These are phyloP conservation scores for Elongisporangium anandrum DNA, from an alignment of 352 stramenopile species.

Conservation along the genomic window DNA sequence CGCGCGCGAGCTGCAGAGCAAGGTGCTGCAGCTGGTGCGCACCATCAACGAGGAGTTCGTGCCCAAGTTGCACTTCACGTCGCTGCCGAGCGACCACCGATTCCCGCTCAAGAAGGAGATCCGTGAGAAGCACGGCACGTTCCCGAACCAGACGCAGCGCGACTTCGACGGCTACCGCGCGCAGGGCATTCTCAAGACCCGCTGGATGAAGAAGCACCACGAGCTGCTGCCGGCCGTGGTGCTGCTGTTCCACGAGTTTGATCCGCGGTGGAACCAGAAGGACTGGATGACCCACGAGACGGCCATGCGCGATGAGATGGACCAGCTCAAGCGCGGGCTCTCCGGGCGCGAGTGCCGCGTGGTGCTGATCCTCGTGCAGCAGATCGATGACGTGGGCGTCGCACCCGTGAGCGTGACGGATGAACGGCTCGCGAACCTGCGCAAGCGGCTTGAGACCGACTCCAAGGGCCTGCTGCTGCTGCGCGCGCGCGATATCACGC, in stretches of 20 bases:
- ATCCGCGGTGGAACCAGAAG: conserved; percentile 61
- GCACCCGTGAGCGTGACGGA: conserved; percentile 64
- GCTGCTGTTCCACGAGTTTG: conserved; percentile 82
- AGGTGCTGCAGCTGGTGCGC: conserved; percentile 62
- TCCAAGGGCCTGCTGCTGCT: conserved; percentile 73
- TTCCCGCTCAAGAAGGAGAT: conserved; percentile 84
- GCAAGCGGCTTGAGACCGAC: conserved; percentile 66
- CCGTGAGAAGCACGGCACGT: conserved; percentile 80
- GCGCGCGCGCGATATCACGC: conserved; percentile 54
- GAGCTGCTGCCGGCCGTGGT: conserved; percentile 74
- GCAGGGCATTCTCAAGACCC: conserved; percentile 70
- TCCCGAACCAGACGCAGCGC: conserved; percentile 79
- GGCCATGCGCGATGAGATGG: conserved; percentile 66
- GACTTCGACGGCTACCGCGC: conserved; percentile 73
- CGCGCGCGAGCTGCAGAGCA: conserved; percentile 66
- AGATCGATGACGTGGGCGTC: conserved; percentile 63
- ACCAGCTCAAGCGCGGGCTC: conserved; percentile 61
- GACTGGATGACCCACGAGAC: conserved; percentile 74
- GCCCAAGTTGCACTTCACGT: conserved; percentile 70
- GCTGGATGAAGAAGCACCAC: conserved; percentile 87
- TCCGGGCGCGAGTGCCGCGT: conserved; percentile 70
- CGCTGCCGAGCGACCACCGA: conserved; percentile 65
- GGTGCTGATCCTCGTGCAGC: conserved; percentile 75
- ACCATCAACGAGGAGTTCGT: conserved; percentile 81
- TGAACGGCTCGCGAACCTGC: conserved; percentile 64